Evolutionary conservation across 1,284 basidiomycete genomes (phyloP).

Genomic region (Sutorius eximius): DNA sequence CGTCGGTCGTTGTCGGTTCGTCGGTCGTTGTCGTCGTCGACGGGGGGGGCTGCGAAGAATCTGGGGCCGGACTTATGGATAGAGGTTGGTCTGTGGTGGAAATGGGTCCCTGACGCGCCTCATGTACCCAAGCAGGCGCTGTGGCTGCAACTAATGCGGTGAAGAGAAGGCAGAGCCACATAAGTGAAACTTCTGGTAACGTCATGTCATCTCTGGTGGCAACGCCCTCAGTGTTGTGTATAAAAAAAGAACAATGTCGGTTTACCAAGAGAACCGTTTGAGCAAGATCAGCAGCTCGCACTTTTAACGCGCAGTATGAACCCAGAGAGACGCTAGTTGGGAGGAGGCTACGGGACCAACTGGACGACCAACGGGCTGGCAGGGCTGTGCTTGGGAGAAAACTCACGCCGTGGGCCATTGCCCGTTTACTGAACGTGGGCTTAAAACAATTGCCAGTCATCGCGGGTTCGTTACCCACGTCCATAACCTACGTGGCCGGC

Average conservation of each 20-base stretch:
- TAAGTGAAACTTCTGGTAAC: conserved; percentile 9
- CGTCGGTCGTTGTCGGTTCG: too few species aligned
- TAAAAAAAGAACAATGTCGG: background rate
- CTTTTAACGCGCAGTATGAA: too few species aligned
- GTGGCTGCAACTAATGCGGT: conserved; percentile 17
- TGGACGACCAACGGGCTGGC: background rate
- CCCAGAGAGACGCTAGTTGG: background rate
- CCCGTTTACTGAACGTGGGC: background rate
- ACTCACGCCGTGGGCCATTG: background rate
- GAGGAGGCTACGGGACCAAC: background rate
- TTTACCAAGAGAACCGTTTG: background rate
- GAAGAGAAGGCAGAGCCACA: conserved; percentile 4
- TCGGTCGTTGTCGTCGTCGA: conserved; percentile 2
- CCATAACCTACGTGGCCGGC: too few species aligned
- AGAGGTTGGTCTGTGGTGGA: background rate
- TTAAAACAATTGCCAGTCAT: conserved; percentile 12
- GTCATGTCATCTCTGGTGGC: conserved; percentile 7
- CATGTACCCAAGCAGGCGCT: conserved; percentile 14
- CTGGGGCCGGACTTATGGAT: conserved; percentile 9
- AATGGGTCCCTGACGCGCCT: conserved; percentile 27
- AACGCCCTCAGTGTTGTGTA: background rate
- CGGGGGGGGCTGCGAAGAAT: conserved; percentile 5
- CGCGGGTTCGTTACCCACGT: conserved; percentile 16
- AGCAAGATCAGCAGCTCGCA: background rate
- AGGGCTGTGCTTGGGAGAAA: conserved; percentile 4